A percentile compares a stretch with the other conserved stretches of the same genome.
Evolutionary conservation across 2,329 filamentous ascomycete species (phyloP).

Genomic region (Eutypella sp.): DNA sequence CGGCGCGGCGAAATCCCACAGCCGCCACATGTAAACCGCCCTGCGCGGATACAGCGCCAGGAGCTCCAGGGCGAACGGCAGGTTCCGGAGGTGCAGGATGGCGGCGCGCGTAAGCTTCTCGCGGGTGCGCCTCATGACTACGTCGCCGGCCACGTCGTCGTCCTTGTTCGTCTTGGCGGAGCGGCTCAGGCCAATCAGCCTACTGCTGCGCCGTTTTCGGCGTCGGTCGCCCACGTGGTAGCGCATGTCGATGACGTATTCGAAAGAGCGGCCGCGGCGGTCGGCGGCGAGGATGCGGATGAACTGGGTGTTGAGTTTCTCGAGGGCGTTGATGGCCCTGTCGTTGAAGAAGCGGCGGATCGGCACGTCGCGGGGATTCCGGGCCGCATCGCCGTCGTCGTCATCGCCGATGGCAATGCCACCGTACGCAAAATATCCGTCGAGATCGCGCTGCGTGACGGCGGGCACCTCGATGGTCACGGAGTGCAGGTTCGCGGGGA

Average conservation of each 20-base stretch:
- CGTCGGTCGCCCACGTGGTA: slow-evolving; percentile 11
- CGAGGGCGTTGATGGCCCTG: slow-evolving; percentile 26
- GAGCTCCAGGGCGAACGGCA: slow-evolving; percentile 18
- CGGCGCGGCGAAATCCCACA: slow-evolving; percentile 11
- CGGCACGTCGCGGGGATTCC: slow-evolving; percentile 20
- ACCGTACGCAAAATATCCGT: neutral
- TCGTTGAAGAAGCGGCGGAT: slow-evolving; percentile 32
- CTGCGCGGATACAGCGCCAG: slow-evolving; percentile 14
- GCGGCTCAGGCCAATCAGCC: slow-evolving; percentile 1
- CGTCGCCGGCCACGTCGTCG: slow-evolving; percentile 10
- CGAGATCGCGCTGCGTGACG: slow-evolving; percentile 4
- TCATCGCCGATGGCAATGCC: neutral
- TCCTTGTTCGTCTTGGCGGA: slow-evolving; percentile 1
- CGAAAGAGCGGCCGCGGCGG: slow-evolving; percentile 11
- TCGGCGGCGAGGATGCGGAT: slow-evolving; percentile 31
- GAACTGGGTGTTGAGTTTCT: slow-evolving; percentile 29
- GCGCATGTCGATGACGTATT: slow-evolving; percentile 17
- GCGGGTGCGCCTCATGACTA: slow-evolving; percentile 7
- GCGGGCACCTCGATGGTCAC: slow-evolving; percentile 38
- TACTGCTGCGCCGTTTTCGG: no score
- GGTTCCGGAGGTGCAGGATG: slow-evolving; percentile 2
- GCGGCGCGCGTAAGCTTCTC: neutral
- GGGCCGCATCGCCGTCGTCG: neutral
- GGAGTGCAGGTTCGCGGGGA: slow-evolving; percentile 30
- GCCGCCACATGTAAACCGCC: slow-evolving; percentile 8